Percentiles rank a stretch among this genome's conserved stretches.
Conservation (phyloP, 805 yeast genomes). For the Suhomyces emberorum region DNA sequence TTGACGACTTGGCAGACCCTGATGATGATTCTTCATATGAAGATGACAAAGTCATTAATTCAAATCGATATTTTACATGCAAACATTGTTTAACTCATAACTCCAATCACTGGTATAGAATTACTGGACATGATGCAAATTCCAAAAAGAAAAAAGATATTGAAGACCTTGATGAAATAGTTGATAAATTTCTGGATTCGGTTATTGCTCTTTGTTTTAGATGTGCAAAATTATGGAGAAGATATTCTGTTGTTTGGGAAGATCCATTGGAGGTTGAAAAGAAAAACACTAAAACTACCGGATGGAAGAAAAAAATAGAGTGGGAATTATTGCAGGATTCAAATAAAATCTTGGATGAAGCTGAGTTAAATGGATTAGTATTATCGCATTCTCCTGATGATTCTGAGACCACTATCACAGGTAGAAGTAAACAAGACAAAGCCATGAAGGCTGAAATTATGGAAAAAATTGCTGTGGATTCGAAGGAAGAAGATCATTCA, state of each 20-base stretch:
- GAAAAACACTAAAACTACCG: constrained; percentile 43
- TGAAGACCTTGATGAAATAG: constrained; percentile 6
- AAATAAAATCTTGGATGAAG: constrained; percentile 48
- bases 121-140: constrained; percentile 55
- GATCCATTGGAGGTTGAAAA: constrained; percentile 65
- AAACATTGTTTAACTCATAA: constrained; percentile 61
- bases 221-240: constrained; percentile 88
- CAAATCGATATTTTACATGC: constrained; percentile 52
- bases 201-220: constrained; percentile 71
- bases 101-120: constrained; percentile 65
- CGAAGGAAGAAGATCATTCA: neutral
- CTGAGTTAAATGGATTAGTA: constrained; percentile 30
- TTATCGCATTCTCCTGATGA: constrained; percentile 17
- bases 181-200: constrained; percentile 15
- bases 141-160: constrained; percentile 20
- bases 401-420: neutral
- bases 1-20: constrained; percentile 56
- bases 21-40: constrained; percentile 75
- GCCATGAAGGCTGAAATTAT: neutral
- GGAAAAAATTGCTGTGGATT: neutral
- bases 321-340: constrained; percentile 65
- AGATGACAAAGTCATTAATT: constrained; percentile 41
- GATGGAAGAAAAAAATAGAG: constrained; percentile 63
- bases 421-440: constrained; percentile 1
- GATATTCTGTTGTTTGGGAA: constrained; percentile 87